Percentiles rank a stretch among this genome's conserved stretches.
These are phyloP conservation scores for Magnaporthales sp. DNA, from an alignment of 2,329 filamentous ascomycete species.

Conservation along the genomic window DNA sequence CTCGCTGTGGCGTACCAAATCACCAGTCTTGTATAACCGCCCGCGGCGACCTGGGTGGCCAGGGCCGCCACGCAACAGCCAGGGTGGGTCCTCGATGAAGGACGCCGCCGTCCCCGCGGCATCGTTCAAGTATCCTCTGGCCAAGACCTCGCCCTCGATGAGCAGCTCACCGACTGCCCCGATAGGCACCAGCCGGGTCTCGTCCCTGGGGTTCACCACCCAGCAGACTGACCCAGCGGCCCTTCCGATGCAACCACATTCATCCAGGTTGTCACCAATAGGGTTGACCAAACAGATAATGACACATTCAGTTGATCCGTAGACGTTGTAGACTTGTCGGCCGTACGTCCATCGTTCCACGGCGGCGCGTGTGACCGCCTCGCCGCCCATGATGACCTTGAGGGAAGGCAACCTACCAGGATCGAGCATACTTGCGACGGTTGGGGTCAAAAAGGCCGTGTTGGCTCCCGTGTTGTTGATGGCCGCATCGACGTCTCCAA, in stretches of 20 bases:
- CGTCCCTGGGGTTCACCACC: background rate
- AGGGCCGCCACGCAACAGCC: background rate
- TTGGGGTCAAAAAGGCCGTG: background rate
- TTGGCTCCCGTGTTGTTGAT: background rate
- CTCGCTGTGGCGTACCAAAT: background rate
- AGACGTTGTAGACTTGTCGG: conserved; percentile 13
- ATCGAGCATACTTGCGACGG: conserved; percentile 19
- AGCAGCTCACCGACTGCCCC: background rate
- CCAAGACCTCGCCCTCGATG: background rate
- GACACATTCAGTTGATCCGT: conserved; percentile 50
- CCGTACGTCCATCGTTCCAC: background rate
- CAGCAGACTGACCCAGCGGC: background rate
- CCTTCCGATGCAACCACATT: conserved; percentile 8
- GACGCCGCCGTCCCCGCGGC: background rate
- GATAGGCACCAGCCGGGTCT: background rate
- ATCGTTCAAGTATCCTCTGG: background rate
- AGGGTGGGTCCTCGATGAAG: background rate
- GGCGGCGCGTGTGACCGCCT: conserved; percentile 19
- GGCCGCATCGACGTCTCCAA: background rate
- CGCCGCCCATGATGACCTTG: conserved; percentile 50
- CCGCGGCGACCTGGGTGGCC: background rate
- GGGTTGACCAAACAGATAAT: background rate
- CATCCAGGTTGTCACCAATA: background rate
- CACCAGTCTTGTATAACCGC: conserved; percentile 1
- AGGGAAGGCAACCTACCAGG: background rate